Base-by-base conservation (phyloP, 1,139 yeast species). In the Saccharomyces hybrid region DNA sequence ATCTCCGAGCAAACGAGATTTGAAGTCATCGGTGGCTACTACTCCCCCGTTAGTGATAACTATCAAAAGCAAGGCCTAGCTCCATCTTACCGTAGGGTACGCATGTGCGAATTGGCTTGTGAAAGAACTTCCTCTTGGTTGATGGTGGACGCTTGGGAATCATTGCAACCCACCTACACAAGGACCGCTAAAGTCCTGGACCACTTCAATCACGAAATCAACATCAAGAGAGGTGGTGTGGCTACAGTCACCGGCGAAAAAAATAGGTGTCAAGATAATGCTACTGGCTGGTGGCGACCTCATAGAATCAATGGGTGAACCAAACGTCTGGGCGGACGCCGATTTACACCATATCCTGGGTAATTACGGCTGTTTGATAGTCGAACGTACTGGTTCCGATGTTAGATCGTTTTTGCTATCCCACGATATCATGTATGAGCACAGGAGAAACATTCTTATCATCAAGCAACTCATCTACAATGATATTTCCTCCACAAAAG, bases 61-160 rank as follows among this genome's bases (percentile, higher is more conserved):
- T 93, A 93, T 74, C 84, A 86, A 69, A 95, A 93, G 70, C 90
- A 89, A 51, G 99, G 99, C 0, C 76, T 93, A 55, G 98, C 99
- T 0, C 82, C 88, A 0, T 81, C 98, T 0, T 78, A 77, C 59
- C 96, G 93, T 71, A 80, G 99, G 56, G 99, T 93, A 9, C 78
- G 98, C 54, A 93, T 93, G 99, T 91, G 99, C 72, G 98, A 95
- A 70, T 77, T 93, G 68, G 99, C 98, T 0, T 91, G 99, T 72
- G 99, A 93, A 68, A 80, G 99, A 66, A 93, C 99, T 0, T 84
- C 95, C 3, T 84, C 95, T 28, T 93, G 99, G 98, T 78, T 95
- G 51, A 95, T 93, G 98, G 99, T 93, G 26, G 99, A 93, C 71
- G 97, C 98, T 0, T 93, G 99, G 99, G 99, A 93, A 72, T 86